Conservation (phyloP, 2,329 filamentous ascomycete species). For the Ilyonectria sp. region DNA sequence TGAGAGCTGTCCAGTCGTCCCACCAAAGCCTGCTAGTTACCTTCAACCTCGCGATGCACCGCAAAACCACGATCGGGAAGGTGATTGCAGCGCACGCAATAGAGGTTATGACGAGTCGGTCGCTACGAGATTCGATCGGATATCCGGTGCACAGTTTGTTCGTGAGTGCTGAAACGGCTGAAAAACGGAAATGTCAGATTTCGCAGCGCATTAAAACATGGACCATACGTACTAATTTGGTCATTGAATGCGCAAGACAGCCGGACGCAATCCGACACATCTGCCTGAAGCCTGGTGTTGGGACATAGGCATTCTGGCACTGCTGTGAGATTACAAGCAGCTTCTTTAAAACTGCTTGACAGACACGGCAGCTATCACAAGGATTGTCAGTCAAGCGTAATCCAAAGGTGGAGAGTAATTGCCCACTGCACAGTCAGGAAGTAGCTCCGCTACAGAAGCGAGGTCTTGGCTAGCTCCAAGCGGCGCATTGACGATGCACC, state of each 20-base stretch:
- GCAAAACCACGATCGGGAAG: slow-evolving; percentile 1
- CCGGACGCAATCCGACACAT: slow-evolving; percentile 8
- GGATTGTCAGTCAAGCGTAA: neutral
- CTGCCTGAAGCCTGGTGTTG: neutral
- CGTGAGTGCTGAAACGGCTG: neutral
- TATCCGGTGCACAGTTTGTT: neutral
- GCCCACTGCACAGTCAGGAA: neutral
- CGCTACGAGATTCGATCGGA: neutral
- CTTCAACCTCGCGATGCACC: neutral
- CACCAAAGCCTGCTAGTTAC: slow-evolving; percentile 13
- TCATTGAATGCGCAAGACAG: slow-evolving; percentile 1
- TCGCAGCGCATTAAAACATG: neutral
- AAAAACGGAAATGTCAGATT: neutral
- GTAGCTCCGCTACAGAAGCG: neutral
- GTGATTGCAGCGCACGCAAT: neutral
- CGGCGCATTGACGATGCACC: neutral
- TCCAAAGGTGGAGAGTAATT: neutral
- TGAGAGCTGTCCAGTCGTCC: slow-evolving; percentile 13
- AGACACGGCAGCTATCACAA: neutral
- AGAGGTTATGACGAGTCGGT: neutral
- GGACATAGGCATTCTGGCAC: slow-evolving; percentile 5
- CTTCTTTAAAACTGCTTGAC: neutral
- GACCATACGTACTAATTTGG: slow-evolving; percentile 3
- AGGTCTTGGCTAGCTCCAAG: neutral
- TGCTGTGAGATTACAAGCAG: neutral